Conservation (phyloP, 2,329 filamentous ascomycete species). For the Chrysosporium keratinophilum region DNA sequence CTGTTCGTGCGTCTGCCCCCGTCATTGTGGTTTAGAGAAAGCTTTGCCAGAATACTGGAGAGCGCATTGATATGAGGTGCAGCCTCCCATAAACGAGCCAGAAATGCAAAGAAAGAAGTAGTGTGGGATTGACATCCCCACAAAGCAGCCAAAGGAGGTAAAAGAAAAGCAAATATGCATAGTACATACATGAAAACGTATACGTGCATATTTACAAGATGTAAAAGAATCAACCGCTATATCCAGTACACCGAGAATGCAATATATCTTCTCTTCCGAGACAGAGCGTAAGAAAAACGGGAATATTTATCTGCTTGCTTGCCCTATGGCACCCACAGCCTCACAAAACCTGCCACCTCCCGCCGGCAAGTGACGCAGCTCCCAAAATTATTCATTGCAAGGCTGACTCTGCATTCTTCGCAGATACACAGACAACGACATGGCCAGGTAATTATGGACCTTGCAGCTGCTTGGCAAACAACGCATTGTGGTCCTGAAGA, state of each 20-base stretch:
- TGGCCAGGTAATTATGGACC: slow-evolving; percentile 90
- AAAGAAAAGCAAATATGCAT: background rate
- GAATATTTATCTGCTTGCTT: background rate
- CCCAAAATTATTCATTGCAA: slow-evolving; percentile 95
- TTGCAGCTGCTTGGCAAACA: slow-evolving; percentile 75
- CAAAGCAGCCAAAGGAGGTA: background rate
- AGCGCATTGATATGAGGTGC: no score
- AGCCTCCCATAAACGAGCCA: background rate
- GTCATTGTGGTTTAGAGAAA: no score
- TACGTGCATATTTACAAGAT: background rate
- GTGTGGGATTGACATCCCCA: background rate
- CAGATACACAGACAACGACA: slow-evolving; percentile 90
- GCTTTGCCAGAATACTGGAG: no score
- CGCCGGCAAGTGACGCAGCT: slow-evolving; percentile 90
- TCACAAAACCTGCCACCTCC: slow-evolving; percentile 78
- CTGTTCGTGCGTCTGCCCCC: no score
- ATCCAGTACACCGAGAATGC: slow-evolving; percentile 3
- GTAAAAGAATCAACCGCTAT: background rate
- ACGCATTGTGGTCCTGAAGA: slow-evolving; percentile 75
- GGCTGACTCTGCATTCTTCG: slow-evolving; percentile 84
- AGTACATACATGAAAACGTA: background rate
- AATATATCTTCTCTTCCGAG: background rate
- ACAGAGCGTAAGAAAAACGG: background rate
- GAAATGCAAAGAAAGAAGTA: background rate
- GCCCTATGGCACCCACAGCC: slow-evolving; percentile 67